Conservation (phyloP, 208 protist genomes). For the Crithidia thermophila region DNA sequence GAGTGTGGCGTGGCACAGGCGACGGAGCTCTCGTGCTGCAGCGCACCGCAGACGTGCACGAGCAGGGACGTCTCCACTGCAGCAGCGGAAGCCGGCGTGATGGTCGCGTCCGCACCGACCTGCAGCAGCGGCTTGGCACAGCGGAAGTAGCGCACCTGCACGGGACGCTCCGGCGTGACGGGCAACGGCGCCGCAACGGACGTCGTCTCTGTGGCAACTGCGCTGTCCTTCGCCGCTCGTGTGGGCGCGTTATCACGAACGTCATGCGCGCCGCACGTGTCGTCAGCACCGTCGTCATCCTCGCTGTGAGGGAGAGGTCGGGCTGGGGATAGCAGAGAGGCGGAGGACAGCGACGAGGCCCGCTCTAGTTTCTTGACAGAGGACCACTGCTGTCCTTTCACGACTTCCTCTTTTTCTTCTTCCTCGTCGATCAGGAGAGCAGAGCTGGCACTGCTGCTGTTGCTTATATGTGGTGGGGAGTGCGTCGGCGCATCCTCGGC, state of each 20-base stretch:
- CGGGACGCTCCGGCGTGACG: slow-evolving; percentile 13
- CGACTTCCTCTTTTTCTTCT: neutral
- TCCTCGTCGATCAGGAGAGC: no score
- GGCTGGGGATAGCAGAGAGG: neutral
- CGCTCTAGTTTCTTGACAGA: neutral
- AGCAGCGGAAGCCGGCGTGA: no score
- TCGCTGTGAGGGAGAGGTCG: neutral
- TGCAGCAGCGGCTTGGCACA: slow-evolving; percentile 2
- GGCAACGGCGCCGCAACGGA: slow-evolving; percentile 1
- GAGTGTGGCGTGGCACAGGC: no score
- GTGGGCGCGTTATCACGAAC: no score
- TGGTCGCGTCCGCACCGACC: no score
- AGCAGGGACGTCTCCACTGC: no score
- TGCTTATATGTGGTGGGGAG: neutral
- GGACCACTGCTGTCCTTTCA: neutral
- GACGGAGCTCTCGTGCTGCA: no score
- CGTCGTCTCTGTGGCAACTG: neutral
- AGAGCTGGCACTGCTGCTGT: no score
- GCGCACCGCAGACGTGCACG: no score
- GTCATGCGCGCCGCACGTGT: no score
- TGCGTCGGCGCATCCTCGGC: neutral
- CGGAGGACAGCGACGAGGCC: neutral
- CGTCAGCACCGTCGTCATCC: neutral
- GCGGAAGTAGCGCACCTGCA: slow-evolving; percentile 15
- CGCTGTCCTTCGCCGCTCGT: no score